phyloP scores from a whole-genome alignment of 2,329 filamentous ascomycete genomes.

The Cercospora nicotianae region DNA sequence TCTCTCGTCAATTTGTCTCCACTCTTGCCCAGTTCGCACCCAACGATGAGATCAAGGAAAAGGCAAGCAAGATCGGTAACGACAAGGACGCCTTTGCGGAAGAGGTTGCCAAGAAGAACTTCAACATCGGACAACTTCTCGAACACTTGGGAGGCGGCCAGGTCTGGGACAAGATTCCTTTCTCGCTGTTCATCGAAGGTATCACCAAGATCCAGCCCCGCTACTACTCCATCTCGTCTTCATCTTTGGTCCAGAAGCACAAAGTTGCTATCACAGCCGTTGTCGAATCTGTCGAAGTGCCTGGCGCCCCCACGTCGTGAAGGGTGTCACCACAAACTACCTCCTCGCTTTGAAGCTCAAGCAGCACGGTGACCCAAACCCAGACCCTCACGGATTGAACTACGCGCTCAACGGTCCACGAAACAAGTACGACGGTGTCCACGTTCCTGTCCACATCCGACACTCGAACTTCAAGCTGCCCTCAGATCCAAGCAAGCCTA shows the following conservation, averaged over 20 bases:
- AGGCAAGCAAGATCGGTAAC: slow-evolving; percentile 82
- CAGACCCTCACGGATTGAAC: slow-evolving; percentile 77
- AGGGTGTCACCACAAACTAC: slow-evolving; percentile 96
- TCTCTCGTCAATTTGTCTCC: slow-evolving; percentile 92
- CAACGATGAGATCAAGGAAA: slow-evolving; percentile 77
- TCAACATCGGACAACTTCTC: slow-evolving; percentile 87
- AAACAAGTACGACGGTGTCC: slow-evolving; percentile 95
- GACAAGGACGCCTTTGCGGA: slow-evolving; percentile 96
- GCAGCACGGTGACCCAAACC: slow-evolving; percentile 82
- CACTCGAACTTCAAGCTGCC: slow-evolving; percentile 99
- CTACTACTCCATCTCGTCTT: slow-evolving; percentile 99
- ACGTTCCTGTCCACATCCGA: slow-evolving; percentile 91
- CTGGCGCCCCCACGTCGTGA: slow-evolving; percentile 78
- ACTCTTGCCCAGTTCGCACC: slow-evolving; percentile 87
- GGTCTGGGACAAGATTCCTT: slow-evolving; percentile 82
- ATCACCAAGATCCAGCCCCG: slow-evolving; percentile 93
- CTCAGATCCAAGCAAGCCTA: slow-evolving; percentile 86
- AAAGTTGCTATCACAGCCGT: slow-evolving; percentile 94
- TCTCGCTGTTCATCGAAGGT: slow-evolving; percentile 92
- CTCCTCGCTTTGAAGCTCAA: slow-evolving; percentile 92
- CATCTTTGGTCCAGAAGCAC: slow-evolving; percentile 87
- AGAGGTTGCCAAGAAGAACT: slow-evolving; percentile 75
- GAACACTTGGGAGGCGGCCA: slow-evolving; percentile 69
- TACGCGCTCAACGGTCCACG: slow-evolving; percentile 87
- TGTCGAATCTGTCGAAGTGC: slow-evolving; percentile 78